Evolutionary conservation across 2,329 filamentous ascomycete genomes (phyloP).

Genomic region (Neonectria punicea): DNA sequence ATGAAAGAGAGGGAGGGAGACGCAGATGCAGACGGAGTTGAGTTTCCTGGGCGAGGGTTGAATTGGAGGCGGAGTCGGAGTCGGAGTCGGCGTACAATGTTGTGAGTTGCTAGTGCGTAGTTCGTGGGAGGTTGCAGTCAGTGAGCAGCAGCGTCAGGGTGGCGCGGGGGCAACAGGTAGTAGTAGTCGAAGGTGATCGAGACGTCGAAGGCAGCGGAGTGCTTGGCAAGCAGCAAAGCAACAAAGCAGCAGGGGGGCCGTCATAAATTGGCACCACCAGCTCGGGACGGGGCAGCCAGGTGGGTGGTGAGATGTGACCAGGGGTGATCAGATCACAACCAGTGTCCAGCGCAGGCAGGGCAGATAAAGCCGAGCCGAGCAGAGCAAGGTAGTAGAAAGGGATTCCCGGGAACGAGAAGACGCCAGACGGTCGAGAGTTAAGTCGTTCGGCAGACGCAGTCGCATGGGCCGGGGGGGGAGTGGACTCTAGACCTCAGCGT

Average conservation of each 20-base stretch:
- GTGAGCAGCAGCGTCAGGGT: constrained; percentile 14
- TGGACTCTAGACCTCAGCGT: constrained; percentile 31
- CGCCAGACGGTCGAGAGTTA: constrained; percentile 13
- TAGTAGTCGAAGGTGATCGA: constrained; percentile 22
- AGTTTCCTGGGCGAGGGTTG: neutral
- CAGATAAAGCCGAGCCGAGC: constrained; percentile 3
- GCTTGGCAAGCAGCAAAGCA: constrained; percentile 14
- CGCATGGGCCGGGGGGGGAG: constrained; percentile 16
- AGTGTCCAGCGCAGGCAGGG: neutral
- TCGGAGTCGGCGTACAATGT: constrained; percentile 10
- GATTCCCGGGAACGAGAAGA: neutral
- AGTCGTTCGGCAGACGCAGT: constrained; percentile 20
- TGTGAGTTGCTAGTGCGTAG: constrained; percentile 10
- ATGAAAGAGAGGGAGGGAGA: constrained; percentile 10
- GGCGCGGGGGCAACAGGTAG: constrained; percentile 23
- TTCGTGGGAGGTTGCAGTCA: constrained; percentile 15
- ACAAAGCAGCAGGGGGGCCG: constrained; percentile 10
- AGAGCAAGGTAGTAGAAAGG: neutral
- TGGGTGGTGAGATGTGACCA: constrained; percentile 2
- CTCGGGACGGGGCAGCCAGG: constrained; percentile 19
- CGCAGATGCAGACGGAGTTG: constrained; percentile 15
- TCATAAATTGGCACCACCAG: constrained; percentile 26
- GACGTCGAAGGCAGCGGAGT: constrained; percentile 17
- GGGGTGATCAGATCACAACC: constrained; percentile 21
- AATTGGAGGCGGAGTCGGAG: constrained; percentile 19